Conservation (phyloP, 2,329 filamentous ascomycete species). For the Emergomyces pasteurianus region DNA sequence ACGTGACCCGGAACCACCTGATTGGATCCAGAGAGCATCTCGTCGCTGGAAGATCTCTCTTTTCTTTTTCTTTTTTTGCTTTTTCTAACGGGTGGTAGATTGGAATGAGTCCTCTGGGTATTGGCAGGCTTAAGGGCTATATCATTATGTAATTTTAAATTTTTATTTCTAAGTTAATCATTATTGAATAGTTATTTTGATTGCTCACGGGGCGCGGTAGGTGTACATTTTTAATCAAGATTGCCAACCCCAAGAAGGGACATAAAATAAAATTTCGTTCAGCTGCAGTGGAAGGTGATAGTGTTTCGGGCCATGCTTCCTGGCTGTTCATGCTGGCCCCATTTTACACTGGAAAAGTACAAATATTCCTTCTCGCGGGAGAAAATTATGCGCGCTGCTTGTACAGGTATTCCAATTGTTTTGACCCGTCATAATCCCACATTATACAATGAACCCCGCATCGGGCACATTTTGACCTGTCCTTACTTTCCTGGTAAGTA, state of each 20-base stretch:
- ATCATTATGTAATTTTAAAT: not conserved
- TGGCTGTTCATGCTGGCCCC: not conserved
- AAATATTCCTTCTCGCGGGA: not conserved
- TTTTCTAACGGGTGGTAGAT: too few species aligned
- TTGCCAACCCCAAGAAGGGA: too few species aligned
- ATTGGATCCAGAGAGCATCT: not conserved
- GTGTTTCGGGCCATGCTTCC: not conserved
- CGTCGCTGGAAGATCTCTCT: not conserved
- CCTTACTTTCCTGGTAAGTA: not conserved
- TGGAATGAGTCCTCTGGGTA: too few species aligned
- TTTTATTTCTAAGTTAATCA: not conserved
- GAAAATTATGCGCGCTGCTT: not conserved
- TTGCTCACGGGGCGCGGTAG: not conserved
- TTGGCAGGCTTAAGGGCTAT: too few species aligned
- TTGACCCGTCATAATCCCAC: not conserved
- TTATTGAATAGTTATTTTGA: not conserved
- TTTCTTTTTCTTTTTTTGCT: not conserved
- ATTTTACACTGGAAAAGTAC: not conserved
- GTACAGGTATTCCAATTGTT: not conserved
- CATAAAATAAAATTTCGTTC: too few species aligned
- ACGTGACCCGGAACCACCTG: not conserved
- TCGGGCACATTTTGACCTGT: not conserved
- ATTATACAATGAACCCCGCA: not conserved
- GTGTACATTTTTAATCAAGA: too few species aligned
- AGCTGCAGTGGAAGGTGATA: not conserved